These are phyloP conservation scores for Capronia americana DNA, from an alignment of 2,329 filamentous ascomycete species.

Conservation along the genomic window DNA sequence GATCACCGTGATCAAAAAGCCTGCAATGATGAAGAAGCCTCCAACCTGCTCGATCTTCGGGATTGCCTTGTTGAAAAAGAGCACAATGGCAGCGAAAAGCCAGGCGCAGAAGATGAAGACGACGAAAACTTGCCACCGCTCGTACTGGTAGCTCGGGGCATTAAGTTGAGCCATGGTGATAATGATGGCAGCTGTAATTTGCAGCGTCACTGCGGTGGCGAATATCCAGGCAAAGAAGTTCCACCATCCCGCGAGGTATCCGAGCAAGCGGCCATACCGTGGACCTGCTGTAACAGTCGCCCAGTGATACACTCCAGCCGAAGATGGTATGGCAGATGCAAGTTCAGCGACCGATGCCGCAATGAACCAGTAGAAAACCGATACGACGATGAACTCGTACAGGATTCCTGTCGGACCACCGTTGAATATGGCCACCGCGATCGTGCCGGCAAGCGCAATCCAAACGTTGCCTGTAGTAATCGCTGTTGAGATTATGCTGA, in stretches of 20 bases:
- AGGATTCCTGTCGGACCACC: slow-evolving; percentile 66
- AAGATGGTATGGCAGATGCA: slow-evolving; percentile 66
- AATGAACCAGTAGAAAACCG: slow-evolving; percentile 64
- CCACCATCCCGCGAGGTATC: slow-evolving; percentile 54
- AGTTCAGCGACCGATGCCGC: slow-evolving; percentile 67
- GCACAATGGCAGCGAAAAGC: slow-evolving; percentile 25
- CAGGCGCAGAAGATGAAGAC: slow-evolving; percentile 55
- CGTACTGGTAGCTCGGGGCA: slow-evolving; percentile 16
- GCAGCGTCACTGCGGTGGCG: slow-evolving; percentile 54
- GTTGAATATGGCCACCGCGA: slow-evolving; percentile 49
- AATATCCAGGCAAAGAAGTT: slow-evolving; percentile 63
- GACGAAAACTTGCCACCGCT: slow-evolving; percentile 66
- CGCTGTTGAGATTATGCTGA: slow-evolving; percentile 65
- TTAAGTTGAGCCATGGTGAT: slow-evolving; percentile 48
- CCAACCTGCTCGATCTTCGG: slow-evolving; percentile 45
- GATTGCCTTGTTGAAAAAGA: slow-evolving; percentile 55
- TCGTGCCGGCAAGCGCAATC: slow-evolving; percentile 67
- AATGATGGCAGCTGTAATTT: slow-evolving; percentile 55
- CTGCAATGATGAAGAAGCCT: slow-evolving; percentile 57
- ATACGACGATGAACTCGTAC: slow-evolving; percentile 63
- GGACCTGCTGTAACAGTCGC: slow-evolving; percentile 63
- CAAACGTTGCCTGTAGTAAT: slow-evolving; percentile 70
- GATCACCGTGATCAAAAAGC: slow-evolving; percentile 56
- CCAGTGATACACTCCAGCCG: slow-evolving; percentile 68
- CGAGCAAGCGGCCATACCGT: slow-evolving; percentile 56